Evolutionary conservation across 2,329 filamentous ascomycete species (phyloP).

Genomic region (Penicillium sp.): DNA sequence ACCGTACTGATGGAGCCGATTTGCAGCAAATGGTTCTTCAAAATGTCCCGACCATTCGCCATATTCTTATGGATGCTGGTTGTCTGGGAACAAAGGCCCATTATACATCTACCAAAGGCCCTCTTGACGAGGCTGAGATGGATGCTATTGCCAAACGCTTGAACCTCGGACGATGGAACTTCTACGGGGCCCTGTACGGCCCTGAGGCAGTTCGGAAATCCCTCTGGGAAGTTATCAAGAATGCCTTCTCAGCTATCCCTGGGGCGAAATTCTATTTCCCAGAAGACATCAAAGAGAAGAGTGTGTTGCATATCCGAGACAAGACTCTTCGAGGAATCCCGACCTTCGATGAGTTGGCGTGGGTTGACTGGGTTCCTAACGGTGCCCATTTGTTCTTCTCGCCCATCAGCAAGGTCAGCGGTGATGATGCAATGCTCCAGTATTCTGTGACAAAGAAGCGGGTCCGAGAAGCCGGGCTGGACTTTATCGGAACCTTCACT

Average conservation of each 20-base stretch:
- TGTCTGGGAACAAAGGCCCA: not conserved
- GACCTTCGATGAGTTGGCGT: not conserved
- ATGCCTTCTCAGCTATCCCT: constrained; percentile 33
- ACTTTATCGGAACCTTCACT: constrained; percentile 50
- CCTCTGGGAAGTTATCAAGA: constrained; percentile 40
- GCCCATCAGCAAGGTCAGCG: constrained; percentile 49
- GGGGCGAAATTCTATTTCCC: constrained; percentile 35
- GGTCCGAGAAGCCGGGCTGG: constrained; percentile 44
- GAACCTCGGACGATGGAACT: not conserved
- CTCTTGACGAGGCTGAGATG: not conserved
- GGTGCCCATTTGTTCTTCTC: not conserved
- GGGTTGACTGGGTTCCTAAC: not conserved
- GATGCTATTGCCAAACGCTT: not conserved
- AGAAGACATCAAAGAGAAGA: constrained; percentile 35
- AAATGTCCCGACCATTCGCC: constrained; percentile 46
- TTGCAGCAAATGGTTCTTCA: constrained; percentile 40
- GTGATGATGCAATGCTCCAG: constrained; percentile 44
- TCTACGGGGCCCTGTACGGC: not conserved
- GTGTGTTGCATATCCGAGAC: constrained; percentile 27
- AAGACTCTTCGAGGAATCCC: not conserved
- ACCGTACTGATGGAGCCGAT: not conserved
- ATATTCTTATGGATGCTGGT: constrained; percentile 43
- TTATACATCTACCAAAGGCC: not conserved
- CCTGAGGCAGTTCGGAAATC: constrained; percentile 3
- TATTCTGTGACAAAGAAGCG: constrained; percentile 41